Base-by-base conservation (phyloP, 2,329 filamentous ascomycete species). In the Fusarium torreyae region DNA sequence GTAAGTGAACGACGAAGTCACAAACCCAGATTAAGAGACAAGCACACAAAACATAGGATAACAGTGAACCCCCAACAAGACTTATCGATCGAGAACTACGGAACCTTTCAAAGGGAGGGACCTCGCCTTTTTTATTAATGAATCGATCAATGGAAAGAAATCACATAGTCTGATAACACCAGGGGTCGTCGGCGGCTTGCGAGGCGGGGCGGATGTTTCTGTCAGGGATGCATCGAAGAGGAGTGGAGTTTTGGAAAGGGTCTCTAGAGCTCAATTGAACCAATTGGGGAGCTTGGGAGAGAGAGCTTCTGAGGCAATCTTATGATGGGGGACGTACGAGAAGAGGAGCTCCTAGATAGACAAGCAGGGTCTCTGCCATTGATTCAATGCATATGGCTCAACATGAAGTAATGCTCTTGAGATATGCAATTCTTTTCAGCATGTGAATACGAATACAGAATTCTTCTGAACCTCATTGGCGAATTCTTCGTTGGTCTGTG, bases 131-230 rank as follows among this genome's bases (percentile, higher is more conserved):
- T 66, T 72, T 70, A 72, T 72, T 38, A 66, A 52, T 45, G 18
- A 57, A 57, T 36, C 43, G 36, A 63, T 44, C 46, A 57, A 45
- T 34, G 44, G 6, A 58, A 57, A 33, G 59, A 49, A 46, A 46
- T 43, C 56, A 49, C 34, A 69, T 70, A 64, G 66, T 51, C 67
- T 63, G 67, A 69, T 70, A 34, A 42, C 63, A 44, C 66, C 45
- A 44, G 66, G 62, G 57, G 28, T 60, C 42, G 58, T 53, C 66
- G 70, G 65, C 68, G 65, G 62, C 65, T 69, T 61, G 70, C 66
- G 66, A 64, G 61, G 68, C 66, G 60, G 59, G 57, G 69, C 56
- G 43, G 46, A 56, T 24, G 43, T 68, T 66, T 60, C n/a, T 67
- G 42, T 48, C 66, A 72, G 54, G 68, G 58, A 63, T 69, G n/a